Base-by-base conservation (phyloP, 331 rosid genomes). In the Telfairia occidentalis region DNA sequence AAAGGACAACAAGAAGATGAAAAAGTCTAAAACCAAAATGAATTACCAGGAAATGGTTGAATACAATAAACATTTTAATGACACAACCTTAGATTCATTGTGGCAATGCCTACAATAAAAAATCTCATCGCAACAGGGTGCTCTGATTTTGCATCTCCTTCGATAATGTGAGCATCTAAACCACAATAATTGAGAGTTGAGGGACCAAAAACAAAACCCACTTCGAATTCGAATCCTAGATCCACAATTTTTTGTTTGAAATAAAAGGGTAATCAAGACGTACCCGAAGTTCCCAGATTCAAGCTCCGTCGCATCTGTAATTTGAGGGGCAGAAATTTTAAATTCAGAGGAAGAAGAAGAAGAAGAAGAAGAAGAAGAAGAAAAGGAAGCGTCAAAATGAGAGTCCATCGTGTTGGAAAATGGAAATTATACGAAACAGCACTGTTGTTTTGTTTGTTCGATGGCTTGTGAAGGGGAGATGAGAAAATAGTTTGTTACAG, bases 101-200 rank as follows among this genome's bases (percentile, higher is more conserved):
- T 91, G 97, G 72, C 97, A 91, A 81, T 89, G 96, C 75, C 92
- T 87, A 86, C 96, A 91, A 60, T 80, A 77, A 40, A 89, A 91
- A 29, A 87, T 64, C 85, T 89, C 88, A 76, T 83, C 81, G 81
- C 96, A 91, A 60, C 98, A 92, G 0, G 98, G 96, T 21, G 98
- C 87, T 82, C 84, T 59, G 81, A 91, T 91, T 80, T 86, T 91
- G 83, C 96, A 91, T 80, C 88, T 83, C 84, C 98, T 87, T 60
- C 85, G 83, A 75, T 91, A 89, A 81, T 89, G 96, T 7, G 53
- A 45, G 82, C 98, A 92, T 66, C 96, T 90, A 13, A 53, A 80
- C 72, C 49, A 23, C 2, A 69, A 29, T 13, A 32, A 28, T 13
- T 10, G 12, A 18, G 12, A 32, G 5, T 60, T 7, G 43, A 60